phyloP scores from a whole-genome alignment of 1,139 yeast genomes.

The Candida tetrigidarum region DNA sequence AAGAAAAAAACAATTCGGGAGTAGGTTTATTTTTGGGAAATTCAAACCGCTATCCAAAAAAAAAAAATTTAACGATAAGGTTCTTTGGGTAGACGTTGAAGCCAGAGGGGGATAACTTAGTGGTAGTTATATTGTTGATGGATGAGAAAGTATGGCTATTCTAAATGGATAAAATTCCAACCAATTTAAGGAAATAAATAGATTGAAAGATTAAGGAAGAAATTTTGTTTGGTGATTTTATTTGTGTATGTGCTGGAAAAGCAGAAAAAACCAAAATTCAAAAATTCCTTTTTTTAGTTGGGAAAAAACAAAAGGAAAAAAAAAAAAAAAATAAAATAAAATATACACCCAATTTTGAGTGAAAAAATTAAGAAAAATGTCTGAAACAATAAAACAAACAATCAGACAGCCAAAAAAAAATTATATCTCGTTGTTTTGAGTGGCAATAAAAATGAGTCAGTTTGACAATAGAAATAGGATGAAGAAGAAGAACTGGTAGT shows the following conservation, averaged over 20 bases:
- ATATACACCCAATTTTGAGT: conserved; percentile 1
- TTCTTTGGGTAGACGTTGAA: background rate
- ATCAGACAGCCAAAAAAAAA: conserved; percentile 1
- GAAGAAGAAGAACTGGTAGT: too few species aligned
- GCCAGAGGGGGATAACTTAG: background rate
- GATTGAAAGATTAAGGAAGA: background rate
- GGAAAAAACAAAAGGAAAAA: background rate
- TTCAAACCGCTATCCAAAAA: conserved; percentile 3
- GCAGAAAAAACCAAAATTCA: background rate
- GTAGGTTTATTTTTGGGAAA: background rate
- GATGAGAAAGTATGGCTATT: too few species aligned
- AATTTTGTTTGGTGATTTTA: background rate
- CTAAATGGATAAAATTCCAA: background rate
- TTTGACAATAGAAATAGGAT: too few species aligned
- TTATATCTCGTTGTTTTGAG: background rate
- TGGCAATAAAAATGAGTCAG: conserved; percentile 3
- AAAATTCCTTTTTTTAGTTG: background rate
- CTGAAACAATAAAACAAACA: background rate
- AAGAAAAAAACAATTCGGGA: background rate
- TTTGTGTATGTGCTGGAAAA: background rate
- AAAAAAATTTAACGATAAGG: background rate
- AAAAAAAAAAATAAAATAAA: too few species aligned
- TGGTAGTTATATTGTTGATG: background rate
- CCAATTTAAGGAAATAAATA: background rate
- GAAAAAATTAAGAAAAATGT: conserved; percentile 1